Base-by-base conservation (phyloP, 2,329 filamentous ascomycete species). In the Fusarium incarnatum region DNA sequence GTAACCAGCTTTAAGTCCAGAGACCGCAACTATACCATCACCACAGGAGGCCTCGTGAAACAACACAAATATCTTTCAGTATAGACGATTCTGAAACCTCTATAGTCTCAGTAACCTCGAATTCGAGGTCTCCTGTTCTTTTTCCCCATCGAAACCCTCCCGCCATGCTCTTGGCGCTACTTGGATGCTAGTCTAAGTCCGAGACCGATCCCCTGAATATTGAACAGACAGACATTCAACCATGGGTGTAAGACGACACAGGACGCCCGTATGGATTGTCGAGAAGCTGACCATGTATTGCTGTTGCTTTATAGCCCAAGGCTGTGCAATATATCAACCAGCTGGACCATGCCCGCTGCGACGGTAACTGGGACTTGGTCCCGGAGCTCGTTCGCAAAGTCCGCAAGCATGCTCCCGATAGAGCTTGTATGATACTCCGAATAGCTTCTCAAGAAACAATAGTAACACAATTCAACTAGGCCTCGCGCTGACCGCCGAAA, bases 321-420 rank as follows among this genome's bases (percentile, higher is more conserved):
- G 94, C 91, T 68, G 87, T 87, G 73, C 89, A 91, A 78, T 98
- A 98, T 81, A 87, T 97, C 73, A 86, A 88, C 78, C 89, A 90
- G 81, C 88, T 99, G 77, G 93, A 98, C 79, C 87, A 91, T 73
- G 94, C 94, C 71, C 92, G 96, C 77, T 97, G 94, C 81, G 90
- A 95, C 76, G 94, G 92, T 55, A 91, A 90, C 79, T 99, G 96
- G 96, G 86, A 89, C 72, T 89, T 92, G 30, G 87, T 98, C 30
- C 93, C 93, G 27, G 95, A 98, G 82, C 87, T 97, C 69, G 91
- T 96, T 75, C 90, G 95, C 79, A 99, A 99, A 82, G 88, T 98
- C 76, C 92, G 92, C 77, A 98, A 99, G 81, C 95, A 99, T 86
- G 93, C 94, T 74, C 91, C 94, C 42, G 88, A 92, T 66, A 89